Percentiles rank a stretch among this genome's conserved stretches.
phyloP scores from a whole-genome alignment of 441 rosid species.

The Brassica hybrid region DNA sequence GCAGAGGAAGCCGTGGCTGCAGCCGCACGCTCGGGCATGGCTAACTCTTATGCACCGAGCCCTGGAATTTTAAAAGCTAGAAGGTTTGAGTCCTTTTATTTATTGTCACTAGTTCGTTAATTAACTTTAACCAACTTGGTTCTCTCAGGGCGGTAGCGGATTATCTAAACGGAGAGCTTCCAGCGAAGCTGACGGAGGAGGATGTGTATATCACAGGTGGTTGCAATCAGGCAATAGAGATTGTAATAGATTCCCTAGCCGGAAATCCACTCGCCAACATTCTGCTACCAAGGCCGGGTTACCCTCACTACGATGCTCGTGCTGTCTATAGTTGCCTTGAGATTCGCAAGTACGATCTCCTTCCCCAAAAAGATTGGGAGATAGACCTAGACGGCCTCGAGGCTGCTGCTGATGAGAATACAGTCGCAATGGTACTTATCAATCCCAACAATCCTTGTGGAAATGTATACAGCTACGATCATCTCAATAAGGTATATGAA shows the following conservation, averaged over 20 bases:
- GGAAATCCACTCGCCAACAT: slow-evolving; percentile 47
- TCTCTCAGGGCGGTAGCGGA: slow-evolving; percentile 53
- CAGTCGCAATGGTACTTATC: slow-evolving; percentile 51
- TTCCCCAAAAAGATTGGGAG: slow-evolving; percentile 54
- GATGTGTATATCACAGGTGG: slow-evolving; percentile 56
- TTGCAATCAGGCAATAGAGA: slow-evolving; percentile 53
- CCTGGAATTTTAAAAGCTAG: slow-evolving; percentile 56
- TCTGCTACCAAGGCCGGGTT: slow-evolving; percentile 54
- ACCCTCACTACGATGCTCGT: slow-evolving; percentile 49
- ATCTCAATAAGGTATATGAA: slow-evolving; percentile 44
- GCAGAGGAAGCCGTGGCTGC: slow-evolving; percentile 62
- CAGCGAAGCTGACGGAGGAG: slow-evolving; percentile 45
- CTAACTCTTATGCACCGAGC: slow-evolving; percentile 51
- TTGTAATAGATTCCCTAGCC: slow-evolving; percentile 42
- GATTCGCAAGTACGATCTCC: slow-evolving; percentile 53
- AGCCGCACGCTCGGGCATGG: slow-evolving; percentile 53
- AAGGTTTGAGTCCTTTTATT: slow-evolving; percentile 40
- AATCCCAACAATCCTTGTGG: slow-evolving; percentile 60
- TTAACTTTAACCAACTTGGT: background rate
- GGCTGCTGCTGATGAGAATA: slow-evolving; percentile 52
- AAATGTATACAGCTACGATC: slow-evolving; percentile 50
- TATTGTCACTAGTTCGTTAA: background rate
- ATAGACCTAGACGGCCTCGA: slow-evolving; percentile 47
- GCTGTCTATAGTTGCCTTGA: slow-evolving; percentile 43
- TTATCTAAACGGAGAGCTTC: slow-evolving; percentile 50